phyloP scores from a whole-genome alignment of 2,329 filamentous ascomycete genomes.

The Metarhizium guizhouense region DNA sequence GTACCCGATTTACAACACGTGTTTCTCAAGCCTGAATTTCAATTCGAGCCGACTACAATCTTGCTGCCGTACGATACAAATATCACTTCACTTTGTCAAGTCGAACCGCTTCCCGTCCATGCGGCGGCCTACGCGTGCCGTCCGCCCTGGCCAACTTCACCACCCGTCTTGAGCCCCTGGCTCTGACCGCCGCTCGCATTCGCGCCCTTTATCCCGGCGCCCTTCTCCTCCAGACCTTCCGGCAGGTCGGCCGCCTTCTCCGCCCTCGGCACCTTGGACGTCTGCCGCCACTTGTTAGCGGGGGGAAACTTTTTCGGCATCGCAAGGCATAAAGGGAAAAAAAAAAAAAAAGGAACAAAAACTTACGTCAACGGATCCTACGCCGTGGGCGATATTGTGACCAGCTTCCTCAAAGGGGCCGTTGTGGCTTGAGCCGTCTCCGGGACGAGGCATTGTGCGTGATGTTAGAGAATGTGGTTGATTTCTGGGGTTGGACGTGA shows the following conservation, averaged over 20 bases:
- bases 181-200: conserved; percentile 35
- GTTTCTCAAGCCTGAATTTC: too few species aligned
- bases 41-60: too few species aligned
- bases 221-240: conserved; percentile 32
- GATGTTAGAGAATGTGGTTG: not conserved
- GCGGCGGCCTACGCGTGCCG: not conserved
- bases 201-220: conserved; percentile 28
- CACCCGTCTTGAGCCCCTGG: conserved; percentile 31
- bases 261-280: conserved; percentile 32
- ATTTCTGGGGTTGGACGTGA: not conserved
- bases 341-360: not conserved
- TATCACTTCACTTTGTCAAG: too few species aligned
- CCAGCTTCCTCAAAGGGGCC: conserved; percentile 29
- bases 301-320: too few species aligned
- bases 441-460: conserved; percentile 38
- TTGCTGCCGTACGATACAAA: too few species aligned
- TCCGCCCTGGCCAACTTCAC: conserved; percentile 30
- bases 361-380: conserved; percentile 28
- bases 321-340: too few species aligned
- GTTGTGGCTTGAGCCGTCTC: conserved; percentile 40
- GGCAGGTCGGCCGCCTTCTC: conserved; percentile 41
- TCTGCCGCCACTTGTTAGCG: conserved; percentile 9
- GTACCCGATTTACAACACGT: too few species aligned
- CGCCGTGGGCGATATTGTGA: conserved; percentile 36
- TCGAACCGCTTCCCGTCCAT: too few species aligned